Evolutionary conservation across 2,329 filamentous ascomycete genomes (phyloP), one percentile per base, ranked within the genome.

Genomic region (Phaeosphaeria sp.): DNA sequence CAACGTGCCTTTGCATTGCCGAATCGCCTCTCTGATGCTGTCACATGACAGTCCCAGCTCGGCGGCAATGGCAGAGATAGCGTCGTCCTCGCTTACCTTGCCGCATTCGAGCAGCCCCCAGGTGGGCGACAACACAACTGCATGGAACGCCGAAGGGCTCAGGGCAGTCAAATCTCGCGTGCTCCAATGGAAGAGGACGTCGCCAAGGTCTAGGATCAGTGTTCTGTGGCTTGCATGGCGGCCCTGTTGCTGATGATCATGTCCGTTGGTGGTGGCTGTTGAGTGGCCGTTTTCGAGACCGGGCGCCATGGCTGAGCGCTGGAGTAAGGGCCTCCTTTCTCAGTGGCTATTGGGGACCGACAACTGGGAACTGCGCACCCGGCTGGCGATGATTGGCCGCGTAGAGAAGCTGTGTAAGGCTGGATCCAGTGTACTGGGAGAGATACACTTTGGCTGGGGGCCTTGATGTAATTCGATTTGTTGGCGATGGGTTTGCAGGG

Each of bases 191-290:
- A 77, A 76, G 30, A 77, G 67, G 22, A 76, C 72, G 57, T 77
- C 74, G 17, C 74, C 73, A n/a, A 78, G 65, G 59, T 76, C 75
- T 25, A 77, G 72, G n/a, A 77, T 72, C 21, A 77, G 62, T 3
- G 30, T 36, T 11, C 13, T 36, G 30, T 11, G 11, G 11, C 6
- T 9, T 9, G 56, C 53, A 36, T 46, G 50, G 25, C 9, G 30
- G 7, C 22, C 33, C 15, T 50, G 42, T 21, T 17, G 6, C n/a
- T 22, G 21, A 6, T 27, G 36, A 11, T 36, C 6, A 13, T 36
- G 30, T 3, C 30, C 30, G 30, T 36, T 36, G 30, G 30, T 36
- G 30, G 30, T 6, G 30, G 30, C 30, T 6, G 30, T 13, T 6
- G 30, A 6, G 30, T 36, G 13, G 30, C 30, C 30, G 30, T 36